Evolutionary conservation across 2,329 filamentous ascomycete species (phyloP).

Genomic region (Neopestalotiopsis rosae): DNA sequence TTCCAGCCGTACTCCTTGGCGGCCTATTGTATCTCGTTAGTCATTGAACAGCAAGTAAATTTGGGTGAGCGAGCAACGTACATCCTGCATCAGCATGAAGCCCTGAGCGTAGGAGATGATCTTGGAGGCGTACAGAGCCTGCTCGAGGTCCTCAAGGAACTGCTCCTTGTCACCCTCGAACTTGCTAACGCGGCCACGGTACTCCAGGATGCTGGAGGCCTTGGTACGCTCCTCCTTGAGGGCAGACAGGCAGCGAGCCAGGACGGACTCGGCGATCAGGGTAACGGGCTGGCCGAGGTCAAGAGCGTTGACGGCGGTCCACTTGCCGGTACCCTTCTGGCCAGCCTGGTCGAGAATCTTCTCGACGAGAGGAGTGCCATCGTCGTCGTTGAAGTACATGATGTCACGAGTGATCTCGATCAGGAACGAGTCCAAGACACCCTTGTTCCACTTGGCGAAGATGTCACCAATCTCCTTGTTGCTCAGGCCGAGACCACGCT

Average conservation of each 20-base stretch:
- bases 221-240: slow-evolving; percentile 92
- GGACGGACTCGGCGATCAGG: slow-evolving; percentile 95
- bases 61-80: slow-evolving; percentile 49
- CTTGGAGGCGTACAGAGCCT: slow-evolving; percentile 98
- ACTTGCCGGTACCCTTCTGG: slow-evolving; percentile 99
- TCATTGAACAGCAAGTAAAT: slow-evolving; percentile 10
- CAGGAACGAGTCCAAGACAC: slow-evolving; percentile 97
- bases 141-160: slow-evolving; percentile 97
- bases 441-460: slow-evolving; percentile 96
- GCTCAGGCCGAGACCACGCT: slow-evolving; percentile 88
- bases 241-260: slow-evolving; percentile 90
- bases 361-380: slow-evolving; percentile 89
- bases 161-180: slow-evolving; percentile 91
- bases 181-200: slow-evolving; percentile 73
- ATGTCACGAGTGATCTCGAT: slow-evolving; percentile 99
- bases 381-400: slow-evolving; percentile 97
- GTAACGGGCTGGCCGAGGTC: slow-evolving; percentile 99
- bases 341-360: slow-evolving; percentile 99
- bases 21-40: slow-evolving; percentile 59
- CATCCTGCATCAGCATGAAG: slow-evolving; percentile 99
- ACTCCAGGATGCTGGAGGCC: slow-evolving; percentile 79
- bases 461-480: slow-evolving; percentile 97
- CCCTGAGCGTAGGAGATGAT: slow-evolving; percentile 99
- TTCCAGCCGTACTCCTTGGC: slow-evolving; percentile 97
- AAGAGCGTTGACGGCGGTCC: slow-evolving; percentile 98